These are phyloP conservation scores for Vitis cinerea DNA, from an alignment of 164 flowering plant species.

Conservation along the genomic window DNA sequence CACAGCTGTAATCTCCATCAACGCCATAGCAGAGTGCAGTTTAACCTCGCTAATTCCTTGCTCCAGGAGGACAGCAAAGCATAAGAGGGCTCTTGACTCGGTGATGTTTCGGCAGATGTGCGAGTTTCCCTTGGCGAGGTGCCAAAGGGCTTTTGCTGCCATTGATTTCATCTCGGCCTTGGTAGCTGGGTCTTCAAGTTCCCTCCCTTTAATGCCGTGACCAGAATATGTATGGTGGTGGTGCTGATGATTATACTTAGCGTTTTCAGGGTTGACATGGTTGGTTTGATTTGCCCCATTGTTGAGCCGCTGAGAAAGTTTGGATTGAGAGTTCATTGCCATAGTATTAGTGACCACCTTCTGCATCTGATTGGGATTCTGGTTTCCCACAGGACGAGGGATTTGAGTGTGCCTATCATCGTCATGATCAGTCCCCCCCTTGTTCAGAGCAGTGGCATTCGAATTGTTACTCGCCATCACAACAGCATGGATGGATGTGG, in stretches of 20 bases:
- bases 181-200: constrained; percentile 41
- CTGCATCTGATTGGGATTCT: constrained; percentile 29
- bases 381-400: constrained; percentile 24
- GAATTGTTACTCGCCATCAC: constrained; percentile 31
- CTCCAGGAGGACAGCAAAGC: constrained; percentile 58
- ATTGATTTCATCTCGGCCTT: constrained; percentile 53
- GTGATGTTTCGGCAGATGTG: constrained; percentile 50
- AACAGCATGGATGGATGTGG: constrained; percentile 48
- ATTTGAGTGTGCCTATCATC: constrained; percentile 9
- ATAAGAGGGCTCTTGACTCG: constrained; percentile 54
- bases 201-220: constrained; percentile 34
- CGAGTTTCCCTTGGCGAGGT: constrained; percentile 43
- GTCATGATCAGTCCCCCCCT: constrained; percentile 4
- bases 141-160: constrained; percentile 61
- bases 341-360: constrained; percentile 34
- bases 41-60: constrained; percentile 44
- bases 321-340: constrained; percentile 24
- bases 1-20: constrained; percentile 61
- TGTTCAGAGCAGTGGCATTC: constrained; percentile 2
- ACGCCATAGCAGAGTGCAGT: constrained; percentile 57
- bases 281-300: constrained; percentile 9
- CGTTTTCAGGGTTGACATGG: not conserved
- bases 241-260: constrained; percentile 17
- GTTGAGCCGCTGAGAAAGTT: not conserved
- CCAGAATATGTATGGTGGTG: constrained; percentile 22